Percentiles rank a stretch among this genome's conserved stretches.
phyloP scores from a whole-genome alignment of 208 protist species.

The Angomonas desouzai region DNA sequence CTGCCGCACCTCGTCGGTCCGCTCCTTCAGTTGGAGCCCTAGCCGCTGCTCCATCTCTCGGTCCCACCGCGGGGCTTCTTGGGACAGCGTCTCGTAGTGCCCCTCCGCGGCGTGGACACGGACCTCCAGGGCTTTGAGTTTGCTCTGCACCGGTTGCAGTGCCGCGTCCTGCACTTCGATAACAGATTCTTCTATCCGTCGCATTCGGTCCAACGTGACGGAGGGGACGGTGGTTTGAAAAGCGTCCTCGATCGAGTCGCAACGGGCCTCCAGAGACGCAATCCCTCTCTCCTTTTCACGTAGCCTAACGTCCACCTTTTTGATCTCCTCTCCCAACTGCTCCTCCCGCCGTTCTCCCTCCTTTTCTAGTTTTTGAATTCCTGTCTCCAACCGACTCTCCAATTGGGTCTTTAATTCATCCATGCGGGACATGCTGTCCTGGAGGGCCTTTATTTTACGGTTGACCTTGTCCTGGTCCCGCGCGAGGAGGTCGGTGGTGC shows the following conservation, averaged over 20 bases:
- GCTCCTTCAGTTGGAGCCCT: background rate
- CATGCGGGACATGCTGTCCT: constrained; percentile 4
- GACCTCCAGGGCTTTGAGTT: constrained; percentile 13
- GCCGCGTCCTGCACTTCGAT: constrained; percentile 7
- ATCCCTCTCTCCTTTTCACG: constrained; percentile 10
- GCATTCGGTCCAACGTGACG: background rate
- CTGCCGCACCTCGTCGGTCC: background rate
- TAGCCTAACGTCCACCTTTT: constrained; percentile 16
- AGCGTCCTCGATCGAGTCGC: background rate
- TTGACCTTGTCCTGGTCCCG: constrained; percentile 6
- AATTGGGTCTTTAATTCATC: constrained; percentile 12
- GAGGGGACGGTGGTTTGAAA: background rate
- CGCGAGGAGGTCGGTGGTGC: background rate
- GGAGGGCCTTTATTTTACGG: constrained; percentile 4
- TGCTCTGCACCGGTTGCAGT: constrained; percentile 16
- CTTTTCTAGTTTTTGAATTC: background rate
- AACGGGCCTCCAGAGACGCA: background rate
- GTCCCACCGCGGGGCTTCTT: background rate
- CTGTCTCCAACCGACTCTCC: background rate
- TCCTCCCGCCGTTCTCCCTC: background rate
- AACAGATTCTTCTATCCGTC: background rate
- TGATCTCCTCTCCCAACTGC: background rate
- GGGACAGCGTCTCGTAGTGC: constrained; percentile 3
- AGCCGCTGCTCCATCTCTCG: background rate
- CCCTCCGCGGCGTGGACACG: constrained; percentile 10